Evolutionary conservation across 2,329 filamentous ascomycete genomes (phyloP), one percentile per base, ranked within the genome.

Genomic region (Colletotrichum truncatum): DNA sequence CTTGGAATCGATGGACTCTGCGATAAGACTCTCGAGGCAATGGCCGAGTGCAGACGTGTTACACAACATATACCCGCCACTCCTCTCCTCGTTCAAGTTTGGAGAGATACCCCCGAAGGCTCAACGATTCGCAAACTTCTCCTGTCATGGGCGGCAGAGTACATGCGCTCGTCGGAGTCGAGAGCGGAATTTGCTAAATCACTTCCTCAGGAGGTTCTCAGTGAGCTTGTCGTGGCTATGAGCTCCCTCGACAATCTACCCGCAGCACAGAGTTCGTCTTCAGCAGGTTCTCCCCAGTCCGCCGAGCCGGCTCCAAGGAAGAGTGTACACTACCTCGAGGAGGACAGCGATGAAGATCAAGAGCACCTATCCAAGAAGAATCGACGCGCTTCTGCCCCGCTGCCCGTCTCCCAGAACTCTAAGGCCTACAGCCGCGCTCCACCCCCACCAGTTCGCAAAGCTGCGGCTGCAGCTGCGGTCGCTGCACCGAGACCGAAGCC

Each of bases 141-240:
- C 12, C 77, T 89, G 3, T 83, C 80, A 10, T 90, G 88, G 88
- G 85, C 87, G 2, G 87, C 86, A 25, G 87, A 90, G 73, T 89
- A 89, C 69, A 87, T 89, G 77, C 78, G 85, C 41, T 84, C 84
- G 0, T 87, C 86, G 4, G 82, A 87, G 21, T 80, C 81, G 1
- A 81, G 86, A 16, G 80, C 83, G 8, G 85, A 87, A 65, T 89
- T 89, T 70, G 87, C 85, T 43, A 85, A 85, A 69, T 86, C 86
- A 0, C 80, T 90, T 3, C 87, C 88, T 0, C 85, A 89, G 67
- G 86, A 89, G 69, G 85, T 90, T 1, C 77, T 90, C 6, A 88
- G 85, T 67, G 87, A 89, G 73, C 80, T 90, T 6, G 87, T 90
- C 0, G 82, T 90, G 2, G 79, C 84, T 11, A 89, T 90, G 86